Base-by-base conservation (phyloP, 768 basidiomycete genomes). In the Pleurotus platypus region DNA sequence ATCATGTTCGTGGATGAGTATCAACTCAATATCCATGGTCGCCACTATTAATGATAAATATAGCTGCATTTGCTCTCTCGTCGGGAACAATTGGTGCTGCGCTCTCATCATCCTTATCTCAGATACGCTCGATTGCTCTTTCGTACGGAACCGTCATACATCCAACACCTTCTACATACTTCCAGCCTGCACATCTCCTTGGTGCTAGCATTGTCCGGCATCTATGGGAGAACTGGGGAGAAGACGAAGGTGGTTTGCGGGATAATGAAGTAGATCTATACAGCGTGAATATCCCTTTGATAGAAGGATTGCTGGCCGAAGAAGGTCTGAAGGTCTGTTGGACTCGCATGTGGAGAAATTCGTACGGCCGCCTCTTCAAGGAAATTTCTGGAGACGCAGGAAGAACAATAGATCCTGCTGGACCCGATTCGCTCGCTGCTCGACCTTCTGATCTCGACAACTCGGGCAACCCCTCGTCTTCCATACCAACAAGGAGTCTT, bases 11-110 rank as follows among this genome's bases (percentile, higher is more conserved):
- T 69, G 49, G 30, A 12, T 39, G 22, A 11, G n/a, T 20, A 16
- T 43, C 53, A 57, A 27, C 18, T 54, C 15, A 35, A 40, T 37
- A 24, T 46, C 38, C 5, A 46, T 60, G 51, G 46, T 51, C 18
- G 20, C 26, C 62, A 2, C 43, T 56, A 40, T 58, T 49, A 59
- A 60, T 15, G 8, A 46, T 63, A 62, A 48, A 59, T 49, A 42
- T 56, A 86, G 90, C 92, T 38, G 94, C 94, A 1, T 93, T 94
- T 68, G 80, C 89, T 2, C 78, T 98, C 43, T 94, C 93, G 1
- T 94, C 92, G 26, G 95, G 95, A 2, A 98, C 95, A 1, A 78
- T 98, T 60, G 95, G 95, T 39, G 94, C 94, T 2, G 90, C 95
- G 13, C 76, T 98, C 69, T 90, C 90, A 24, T 86, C 88, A 18